Evolutionary conservation across 495 filamentous ascomycete genomes (phyloP).

Genomic region (Tuber melanosporum): DNA sequence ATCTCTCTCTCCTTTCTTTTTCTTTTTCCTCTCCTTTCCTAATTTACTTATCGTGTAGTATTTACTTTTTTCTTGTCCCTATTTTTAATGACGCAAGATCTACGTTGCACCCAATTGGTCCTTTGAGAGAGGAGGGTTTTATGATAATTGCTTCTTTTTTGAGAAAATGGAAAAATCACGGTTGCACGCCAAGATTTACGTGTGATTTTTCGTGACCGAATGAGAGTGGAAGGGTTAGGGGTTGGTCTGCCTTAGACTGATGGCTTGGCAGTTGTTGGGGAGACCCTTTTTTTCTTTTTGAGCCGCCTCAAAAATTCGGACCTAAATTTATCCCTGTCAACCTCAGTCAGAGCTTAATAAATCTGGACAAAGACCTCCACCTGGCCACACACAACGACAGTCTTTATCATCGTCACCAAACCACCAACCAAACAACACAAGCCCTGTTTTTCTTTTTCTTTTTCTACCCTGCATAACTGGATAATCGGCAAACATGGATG

Average conservation of each 20-base stretch:
- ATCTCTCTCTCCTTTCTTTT: background rate
- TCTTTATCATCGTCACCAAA: background rate
- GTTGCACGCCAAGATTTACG: background rate
- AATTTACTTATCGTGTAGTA: background rate
- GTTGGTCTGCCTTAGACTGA: background rate
- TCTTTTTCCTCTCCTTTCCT: background rate
- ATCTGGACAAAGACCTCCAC: background rate
- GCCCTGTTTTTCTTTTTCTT: background rate
- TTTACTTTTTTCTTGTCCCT: background rate
- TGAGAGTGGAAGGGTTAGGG: background rate
- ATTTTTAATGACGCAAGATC: conserved; percentile 6
- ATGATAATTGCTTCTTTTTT: conserved; percentile 2
- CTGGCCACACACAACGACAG: background rate
- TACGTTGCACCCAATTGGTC: background rate
- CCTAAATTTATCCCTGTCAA: background rate
- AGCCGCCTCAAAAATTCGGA: background rate
- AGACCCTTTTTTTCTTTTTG: background rate
- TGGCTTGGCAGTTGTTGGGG: background rate
- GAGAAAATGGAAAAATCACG: background rate
- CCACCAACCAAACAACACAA: conserved; percentile 1
- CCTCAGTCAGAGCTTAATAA: background rate
- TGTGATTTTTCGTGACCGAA: background rate
- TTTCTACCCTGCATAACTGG: background rate
- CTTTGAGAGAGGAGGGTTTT: background rate
- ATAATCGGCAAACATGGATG: conserved; percentile 27